Percentiles rank a stretch among this genome's conserved stretches.
phyloP scores from a whole-genome alignment of 768 basidiomycete genomes.

The Leccinum ochraceum region DNA sequence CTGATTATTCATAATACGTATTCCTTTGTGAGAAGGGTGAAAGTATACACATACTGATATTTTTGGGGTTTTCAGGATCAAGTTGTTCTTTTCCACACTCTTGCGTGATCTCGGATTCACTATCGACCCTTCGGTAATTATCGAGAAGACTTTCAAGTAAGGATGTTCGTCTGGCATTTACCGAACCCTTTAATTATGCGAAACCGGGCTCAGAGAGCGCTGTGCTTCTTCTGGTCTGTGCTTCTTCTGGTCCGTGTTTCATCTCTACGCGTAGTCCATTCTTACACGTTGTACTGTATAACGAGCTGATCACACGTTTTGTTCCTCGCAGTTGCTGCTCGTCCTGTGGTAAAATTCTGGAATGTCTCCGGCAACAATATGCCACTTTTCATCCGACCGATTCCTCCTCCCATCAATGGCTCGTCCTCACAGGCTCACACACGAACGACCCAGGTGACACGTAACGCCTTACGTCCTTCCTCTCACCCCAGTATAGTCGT shows the following conservation, averaged over 20 bases:
- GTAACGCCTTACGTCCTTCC: constrained; percentile 16
- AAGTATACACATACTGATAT: constrained; percentile 15
- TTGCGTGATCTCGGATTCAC: constrained; percentile 57
- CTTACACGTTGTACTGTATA: constrained; percentile 1
- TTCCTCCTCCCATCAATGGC: constrained; percentile 14
- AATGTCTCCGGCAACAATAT: constrained; percentile 58
- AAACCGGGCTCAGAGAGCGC: constrained; percentile 5
- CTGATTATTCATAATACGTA: constrained; percentile 3
- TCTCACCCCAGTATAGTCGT: constrained; percentile 13
- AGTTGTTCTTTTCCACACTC: constrained; percentile 60
- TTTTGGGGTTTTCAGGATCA: constrained; percentile 48
- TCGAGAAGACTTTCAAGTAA: constrained; percentile 67
- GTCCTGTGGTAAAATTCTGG: constrained; percentile 57
- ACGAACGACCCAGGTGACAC: constrained; percentile 10
- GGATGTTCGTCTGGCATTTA: constrained; percentile 26
- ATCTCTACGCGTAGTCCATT: constrained; percentile 17
- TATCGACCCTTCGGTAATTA: constrained; percentile 50
- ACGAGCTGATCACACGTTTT: constrained; percentile 20
- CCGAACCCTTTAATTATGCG: constrained; percentile 26
- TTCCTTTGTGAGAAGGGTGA: constrained; percentile 2
- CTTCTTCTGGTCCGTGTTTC: constrained; percentile 21
- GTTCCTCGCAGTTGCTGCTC: constrained; percentile 46
- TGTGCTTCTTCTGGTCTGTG: constrained; percentile 13
- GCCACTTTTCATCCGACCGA: constrained; percentile 51
- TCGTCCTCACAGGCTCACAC: constrained; percentile 4